Evolutionary conservation across 192 early-diverging fungal species (phyloP), one percentile per base, ranked within the genome.

Genomic region (Backusella tuberculispora): DNA sequence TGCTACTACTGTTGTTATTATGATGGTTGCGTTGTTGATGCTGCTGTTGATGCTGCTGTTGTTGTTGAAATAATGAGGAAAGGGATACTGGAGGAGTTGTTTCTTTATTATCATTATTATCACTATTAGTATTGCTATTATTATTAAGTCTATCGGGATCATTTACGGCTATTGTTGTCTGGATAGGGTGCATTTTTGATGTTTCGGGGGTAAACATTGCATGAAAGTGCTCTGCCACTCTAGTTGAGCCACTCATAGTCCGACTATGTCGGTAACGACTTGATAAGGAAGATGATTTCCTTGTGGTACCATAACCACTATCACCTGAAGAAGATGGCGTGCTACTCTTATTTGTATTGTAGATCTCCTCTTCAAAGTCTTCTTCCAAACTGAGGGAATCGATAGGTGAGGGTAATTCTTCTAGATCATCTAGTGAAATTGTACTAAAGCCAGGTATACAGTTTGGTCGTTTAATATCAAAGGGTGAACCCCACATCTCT

Each of bases 301-400:
- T 21, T 40, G 70, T 72, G 13, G 70, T 72, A 4, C 70, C 70
- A 60, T 72, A 72, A 5, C 70, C 70, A 40, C 70, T 72, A 17
- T 72, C 70, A 48, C 47, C 70, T 13, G 70, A 72, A 40, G 48
- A 72, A 14, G 70, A 67, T 8, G 66, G 66, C 19, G 66, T 72
- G 14, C 56, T 72, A 19, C 48, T 72, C 9, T 67, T 67, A 4
- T 67, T 67, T 42, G 66, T 67, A 41, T 67, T 40, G 19, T 42
- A 67, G 19, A 67, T 67, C 1, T 67, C 66, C 41, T 67, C 66
- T 67, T 19, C 53, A 12, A 60, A 60, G 10, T 26, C 53, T 12
- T 67, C 66, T 13, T 60, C 53, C 3, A 60, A 10, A 24, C 19
- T 41, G 41, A 43, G 44, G 45, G 24, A 64, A 73, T 24, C 60